Conservation (phyloP, 2,329 filamentous ascomycete genomes). For the Hypomyces perniciosus region DNA sequence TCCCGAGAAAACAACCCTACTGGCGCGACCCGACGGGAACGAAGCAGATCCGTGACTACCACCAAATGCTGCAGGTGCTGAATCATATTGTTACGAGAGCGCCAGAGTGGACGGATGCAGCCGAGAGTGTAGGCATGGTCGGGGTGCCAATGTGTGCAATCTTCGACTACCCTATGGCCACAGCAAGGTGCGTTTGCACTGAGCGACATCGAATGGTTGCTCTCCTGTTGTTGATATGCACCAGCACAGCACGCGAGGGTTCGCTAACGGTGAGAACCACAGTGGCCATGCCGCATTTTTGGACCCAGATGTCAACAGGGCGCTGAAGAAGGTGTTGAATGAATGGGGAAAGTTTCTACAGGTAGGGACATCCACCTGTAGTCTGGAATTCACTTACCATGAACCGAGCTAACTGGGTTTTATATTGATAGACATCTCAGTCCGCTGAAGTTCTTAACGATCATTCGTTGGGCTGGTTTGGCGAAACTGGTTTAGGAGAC, state of each 20-base stretch:
- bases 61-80: constrained; percentile 60
- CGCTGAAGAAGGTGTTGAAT: constrained; percentile 50
- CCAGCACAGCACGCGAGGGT: neutral
- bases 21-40: constrained; percentile 54
- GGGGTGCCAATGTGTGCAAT: constrained; percentile 49
- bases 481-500: constrained; percentile 40
- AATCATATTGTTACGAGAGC: constrained; percentile 52
- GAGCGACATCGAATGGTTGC: neutral
- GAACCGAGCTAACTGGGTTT: neutral
- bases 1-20: constrained; percentile 47
- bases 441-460: constrained; percentile 46
- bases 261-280: constrained; percentile 12
- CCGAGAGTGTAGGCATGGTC: constrained; percentile 45
- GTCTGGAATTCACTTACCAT: neutral
- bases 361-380: constrained; percentile 24
- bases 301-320: constrained; percentile 48
- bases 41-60: constrained; percentile 58
- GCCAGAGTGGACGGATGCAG: constrained; percentile 48
- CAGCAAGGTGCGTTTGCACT: constrained; percentile 34
- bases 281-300: constrained; percentile 48
- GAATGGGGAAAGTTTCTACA: constrained; percentile 50
- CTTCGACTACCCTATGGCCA: constrained; percentile 53
- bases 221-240: neutral
- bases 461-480: constrained; percentile 49
- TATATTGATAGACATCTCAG: constrained; percentile 35